phyloP scores from a whole-genome alignment of 2,329 filamentous ascomycete species.

The Neoarthrinium moseri region DNA sequence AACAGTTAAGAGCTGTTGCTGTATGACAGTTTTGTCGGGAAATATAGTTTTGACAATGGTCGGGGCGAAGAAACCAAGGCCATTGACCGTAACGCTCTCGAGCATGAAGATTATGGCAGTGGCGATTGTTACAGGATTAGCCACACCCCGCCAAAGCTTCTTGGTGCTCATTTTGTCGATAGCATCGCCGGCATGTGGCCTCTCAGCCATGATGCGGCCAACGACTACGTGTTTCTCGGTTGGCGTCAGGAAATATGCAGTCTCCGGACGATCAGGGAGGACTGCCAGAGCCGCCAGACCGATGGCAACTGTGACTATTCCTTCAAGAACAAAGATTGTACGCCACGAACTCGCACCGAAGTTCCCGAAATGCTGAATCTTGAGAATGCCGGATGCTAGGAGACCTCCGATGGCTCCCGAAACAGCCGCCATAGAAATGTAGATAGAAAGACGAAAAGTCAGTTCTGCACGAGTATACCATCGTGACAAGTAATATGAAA shows the following conservation, averaged over 20 bases:
- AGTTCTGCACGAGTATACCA: conserved; percentile 68
- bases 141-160: conserved; percentile 58
- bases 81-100: conserved; percentile 66
- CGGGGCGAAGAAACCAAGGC: conserved; percentile 64
- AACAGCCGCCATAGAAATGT: conserved; percentile 63
- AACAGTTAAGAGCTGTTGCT: conserved; percentile 63
- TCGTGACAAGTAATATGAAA: conserved; percentile 42
- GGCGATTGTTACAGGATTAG: conserved; percentile 50
- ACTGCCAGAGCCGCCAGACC: background rate
- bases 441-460: conserved; percentile 62
- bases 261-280: background rate
- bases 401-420: conserved; percentile 3
- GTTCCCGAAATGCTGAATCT: conserved; percentile 32
- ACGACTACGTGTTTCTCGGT: background rate
- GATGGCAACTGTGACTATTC: conserved; percentile 41
- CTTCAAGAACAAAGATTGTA: conserved; percentile 69
- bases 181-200: conserved; percentile 57
- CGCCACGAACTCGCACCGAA: conserved; percentile 53
- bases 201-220: conserved; percentile 37
- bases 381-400: conserved; percentile 5
- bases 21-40: conserved; percentile 52
- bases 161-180: conserved; percentile 58
- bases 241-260: background rate
- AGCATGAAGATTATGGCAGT: conserved; percentile 58
- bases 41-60: conserved; percentile 67